Conservation (phyloP, 208 protist genomes). For the Trypanosoma platydactyli region DNA sequence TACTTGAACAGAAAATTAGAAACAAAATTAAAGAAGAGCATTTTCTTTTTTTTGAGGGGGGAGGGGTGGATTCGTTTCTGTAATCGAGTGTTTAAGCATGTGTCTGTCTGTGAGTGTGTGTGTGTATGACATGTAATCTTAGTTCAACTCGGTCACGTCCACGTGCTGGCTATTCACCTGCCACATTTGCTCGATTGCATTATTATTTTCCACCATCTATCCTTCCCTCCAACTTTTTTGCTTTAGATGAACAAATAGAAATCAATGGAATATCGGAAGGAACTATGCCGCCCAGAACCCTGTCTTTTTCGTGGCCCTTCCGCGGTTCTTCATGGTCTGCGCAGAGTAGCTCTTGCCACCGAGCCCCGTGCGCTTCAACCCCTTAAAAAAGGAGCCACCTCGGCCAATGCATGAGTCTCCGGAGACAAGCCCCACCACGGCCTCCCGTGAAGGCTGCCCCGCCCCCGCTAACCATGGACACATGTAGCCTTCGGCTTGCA, state of each 20-base stretch:
- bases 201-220: too few species aligned
- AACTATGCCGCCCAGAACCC: constrained; percentile 79
- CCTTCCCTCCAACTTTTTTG: too few species aligned
- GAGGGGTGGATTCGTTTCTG: too few species aligned
- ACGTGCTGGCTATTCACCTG: not conserved
- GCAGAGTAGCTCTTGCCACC: constrained; percentile 84
- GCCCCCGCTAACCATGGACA: constrained; percentile 77
- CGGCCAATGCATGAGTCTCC: constrained; percentile 27
- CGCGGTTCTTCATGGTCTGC: constrained; percentile 67
- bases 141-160: constrained; percentile 6
- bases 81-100: too few species aligned
- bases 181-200: too few species aligned
- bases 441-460: constrained; percentile 29
- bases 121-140: not conserved
- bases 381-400: constrained; percentile 58
- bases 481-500: constrained; percentile 91
- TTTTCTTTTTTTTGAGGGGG: too few species aligned
- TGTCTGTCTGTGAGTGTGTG: too few species aligned
- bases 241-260: constrained; percentile 6
- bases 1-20: constrained; percentile 1
- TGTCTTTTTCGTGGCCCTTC: constrained; percentile 80
- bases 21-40: not conserved
- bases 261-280: not conserved
- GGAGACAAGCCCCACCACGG: constrained; percentile 41
- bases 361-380: constrained; percentile 74